These are phyloP conservation scores for Sanghuangporus weigelae DNA, from an alignment of 1,284 basidiomycete species.

Conservation along the genomic window DNA sequence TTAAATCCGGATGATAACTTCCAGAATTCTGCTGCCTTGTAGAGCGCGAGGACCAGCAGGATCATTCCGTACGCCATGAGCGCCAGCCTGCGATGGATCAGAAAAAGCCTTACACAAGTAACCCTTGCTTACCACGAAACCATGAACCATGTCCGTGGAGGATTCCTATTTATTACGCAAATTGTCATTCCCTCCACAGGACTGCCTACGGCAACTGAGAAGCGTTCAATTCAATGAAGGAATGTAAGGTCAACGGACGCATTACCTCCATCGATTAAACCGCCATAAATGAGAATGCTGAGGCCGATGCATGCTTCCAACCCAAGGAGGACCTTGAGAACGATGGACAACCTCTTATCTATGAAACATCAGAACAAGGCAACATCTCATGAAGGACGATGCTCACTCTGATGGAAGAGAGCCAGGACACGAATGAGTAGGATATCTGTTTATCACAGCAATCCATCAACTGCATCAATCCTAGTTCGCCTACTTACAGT, in stretches of 20 bases:
- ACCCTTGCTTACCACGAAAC: background rate
- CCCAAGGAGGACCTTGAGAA: background rate
- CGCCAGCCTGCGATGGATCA: background rate
- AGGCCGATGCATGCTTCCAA: background rate
- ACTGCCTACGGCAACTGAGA: background rate
- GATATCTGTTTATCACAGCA: background rate
- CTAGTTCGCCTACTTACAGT: background rate
- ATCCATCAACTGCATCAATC: background rate
- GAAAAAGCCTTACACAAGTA: background rate
- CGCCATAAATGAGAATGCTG: background rate
- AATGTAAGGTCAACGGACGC: background rate
- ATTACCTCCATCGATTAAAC: background rate
- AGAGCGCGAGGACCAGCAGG: constrained; percentile 3
- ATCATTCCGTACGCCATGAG: background rate
- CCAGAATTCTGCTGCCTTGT: constrained; percentile 5
- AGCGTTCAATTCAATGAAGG: background rate
- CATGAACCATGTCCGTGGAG: background rate
- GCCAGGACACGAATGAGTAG: constrained; percentile 8
- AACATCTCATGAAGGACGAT: background rate
- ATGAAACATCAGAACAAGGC: background rate
- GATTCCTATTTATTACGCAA: background rate
- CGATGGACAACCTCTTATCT: background rate
- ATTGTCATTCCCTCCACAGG: background rate
- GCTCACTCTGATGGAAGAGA: constrained; percentile 1
- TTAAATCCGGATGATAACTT: background rate